Base-by-base conservation (phyloP, 2,329 filamentous ascomycete species). In the Cladophialophora carrionii region DNA sequence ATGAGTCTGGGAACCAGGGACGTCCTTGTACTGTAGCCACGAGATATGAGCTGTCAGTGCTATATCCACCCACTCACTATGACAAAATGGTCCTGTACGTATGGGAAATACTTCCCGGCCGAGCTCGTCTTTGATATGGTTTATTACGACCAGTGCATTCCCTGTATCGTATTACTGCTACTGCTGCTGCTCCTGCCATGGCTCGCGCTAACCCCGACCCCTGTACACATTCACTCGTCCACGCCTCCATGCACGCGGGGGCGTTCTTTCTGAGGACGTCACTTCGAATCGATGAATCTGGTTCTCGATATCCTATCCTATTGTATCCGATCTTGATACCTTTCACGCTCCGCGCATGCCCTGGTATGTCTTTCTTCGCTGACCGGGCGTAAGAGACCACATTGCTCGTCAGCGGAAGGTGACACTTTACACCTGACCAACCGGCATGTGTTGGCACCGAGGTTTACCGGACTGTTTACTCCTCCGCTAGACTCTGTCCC, bases 401-500 rank as follows among this genome's bases (percentile, higher is more conserved):
- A n/a, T 43, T 17, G 14, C 37, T n/a, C 5, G 37, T 8, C 14
- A 20, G 37, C 37, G 37, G 37, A 43, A 7, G 3, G 17, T 17
- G 14, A n/a, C 17, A 43, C n/a, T 43, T 14, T 2, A 29, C 26
- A 29, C 26, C 26, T 29, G 9, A 43, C n/a, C 41, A 43, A 43
- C 3, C 17, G 17, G 48, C 22, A 26, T 20, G 22, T 7, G 1
- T 22, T 51, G 14, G 20, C 4, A 22, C 22, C 48, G 22, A 55
- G 4, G 24, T 8, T 2, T 17, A 20, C 3, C 17, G 37, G 14
- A n/a, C n/a, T 32, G 48, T 51, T 53, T 77, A 78, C 70, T 79
- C 76, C 58, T 78, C 73, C 57, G 74, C 77, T 67, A 79, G 71
- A 55, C 72, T 73, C 70, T 79, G 76, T 49, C 89, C 90, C 74